These are phyloP conservation scores for Leccinum huronense DNA, from an alignment of 1,284 basidiomycete species.

Conservation along the genomic window DNA sequence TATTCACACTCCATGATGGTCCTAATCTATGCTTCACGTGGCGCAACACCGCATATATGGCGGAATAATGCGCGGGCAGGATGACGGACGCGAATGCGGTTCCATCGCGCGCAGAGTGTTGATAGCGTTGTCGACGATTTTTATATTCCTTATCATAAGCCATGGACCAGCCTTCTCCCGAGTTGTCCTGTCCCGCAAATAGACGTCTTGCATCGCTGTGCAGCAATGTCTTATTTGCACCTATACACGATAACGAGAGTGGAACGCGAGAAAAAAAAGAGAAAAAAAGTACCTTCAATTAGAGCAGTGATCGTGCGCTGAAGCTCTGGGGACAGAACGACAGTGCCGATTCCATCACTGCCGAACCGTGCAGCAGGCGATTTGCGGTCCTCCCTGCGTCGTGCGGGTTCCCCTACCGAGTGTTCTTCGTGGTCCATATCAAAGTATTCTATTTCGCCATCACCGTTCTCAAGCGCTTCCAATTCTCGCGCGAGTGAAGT, in stretches of 20 bases:
- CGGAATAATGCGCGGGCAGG: slow-evolving; percentile 75
- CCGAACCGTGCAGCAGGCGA: slow-evolving; percentile 83
- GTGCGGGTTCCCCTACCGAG: slow-evolving; percentile 33
- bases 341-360: slow-evolving; percentile 64
- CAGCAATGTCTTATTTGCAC: slow-evolving; percentile 59
- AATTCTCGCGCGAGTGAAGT: slow-evolving; percentile 46
- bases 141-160: slow-evolving; percentile 58
- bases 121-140: slow-evolving; percentile 51
- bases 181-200: slow-evolving; percentile 44
- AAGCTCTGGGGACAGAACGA: slow-evolving; percentile 70
- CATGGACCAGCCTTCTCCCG: slow-evolving; percentile 49
- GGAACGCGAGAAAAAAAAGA: slow-evolving; percentile 6
- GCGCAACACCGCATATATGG: slow-evolving; percentile 62
- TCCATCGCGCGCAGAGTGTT: slow-evolving; percentile 65
- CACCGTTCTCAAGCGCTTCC: slow-evolving; percentile 44
- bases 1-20: slow-evolving; percentile 53
- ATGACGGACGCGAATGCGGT: slow-evolving; percentile 74
- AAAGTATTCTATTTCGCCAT: slow-evolving; percentile 29
- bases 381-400: slow-evolving; percentile 51
- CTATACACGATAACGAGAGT: slow-evolving; percentile 37
- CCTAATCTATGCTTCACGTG: slow-evolving; percentile 63
- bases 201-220: slow-evolving; percentile 70
- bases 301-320: slow-evolving; percentile 55
- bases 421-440: slow-evolving; percentile 30
- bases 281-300: slow-evolving; percentile 51